Percentiles rank a stretch among this genome's conserved stretches.
phyloP scores from a whole-genome alignment of 163 green algal genomes.

The Chlorella variabilis region DNA sequence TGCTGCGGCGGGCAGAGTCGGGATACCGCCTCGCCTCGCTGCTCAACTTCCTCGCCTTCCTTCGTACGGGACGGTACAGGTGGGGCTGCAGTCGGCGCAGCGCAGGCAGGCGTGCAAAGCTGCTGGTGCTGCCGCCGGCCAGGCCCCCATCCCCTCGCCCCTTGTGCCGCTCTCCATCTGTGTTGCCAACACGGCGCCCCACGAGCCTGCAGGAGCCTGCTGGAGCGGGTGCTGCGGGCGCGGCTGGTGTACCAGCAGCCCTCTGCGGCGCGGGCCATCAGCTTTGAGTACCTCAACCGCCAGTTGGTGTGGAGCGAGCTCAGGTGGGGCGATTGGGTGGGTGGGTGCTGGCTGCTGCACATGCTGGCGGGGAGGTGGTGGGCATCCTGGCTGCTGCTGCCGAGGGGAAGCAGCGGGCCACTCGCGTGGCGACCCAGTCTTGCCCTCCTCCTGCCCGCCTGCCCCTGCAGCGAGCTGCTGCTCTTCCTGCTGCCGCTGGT shows the following conservation, averaged over 20 bases:
- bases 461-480: constrained; percentile 71
- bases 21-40: constrained; percentile 59
- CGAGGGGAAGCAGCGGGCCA: no score
- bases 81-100: constrained; percentile 3
- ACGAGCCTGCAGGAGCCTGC: constrained; percentile 78
- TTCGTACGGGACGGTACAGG: constrained; percentile 80
- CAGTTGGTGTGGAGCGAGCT: constrained; percentile 93
- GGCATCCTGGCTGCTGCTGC: no score
- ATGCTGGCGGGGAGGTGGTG: no score
- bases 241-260: constrained; percentile 83
- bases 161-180: neutral
- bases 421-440: no score
- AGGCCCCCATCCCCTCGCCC: no score
- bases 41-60: constrained; percentile 82
- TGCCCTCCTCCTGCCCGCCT: no score
- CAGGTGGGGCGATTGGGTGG: constrained; percentile 24
- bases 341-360: neutral
- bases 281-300: constrained; percentile 96
- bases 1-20: constrained; percentile 61
- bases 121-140: no score
- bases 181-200: no score
- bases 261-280: constrained; percentile 73
- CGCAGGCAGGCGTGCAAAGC: neutral
- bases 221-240: constrained; percentile 79
- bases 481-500: constrained; percentile 88